These are phyloP conservation scores for Pichia cactophila DNA, from an alignment of 1,139 yeast species.

Conservation along the genomic window DNA sequence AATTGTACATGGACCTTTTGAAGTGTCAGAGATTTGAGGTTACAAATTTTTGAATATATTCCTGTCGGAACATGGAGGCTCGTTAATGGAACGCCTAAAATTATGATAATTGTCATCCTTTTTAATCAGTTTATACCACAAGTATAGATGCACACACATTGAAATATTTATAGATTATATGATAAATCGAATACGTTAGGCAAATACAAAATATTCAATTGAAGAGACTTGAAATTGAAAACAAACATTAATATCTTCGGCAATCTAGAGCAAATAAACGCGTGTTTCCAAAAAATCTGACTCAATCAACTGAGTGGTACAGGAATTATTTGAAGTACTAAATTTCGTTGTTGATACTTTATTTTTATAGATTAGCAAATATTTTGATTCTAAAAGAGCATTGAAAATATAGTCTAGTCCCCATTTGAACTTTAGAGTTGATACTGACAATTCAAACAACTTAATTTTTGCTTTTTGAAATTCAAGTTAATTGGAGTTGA, in stretches of 20 bases:
- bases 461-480: not conserved
- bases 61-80: too few relatives aligned
- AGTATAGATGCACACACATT: not conserved
- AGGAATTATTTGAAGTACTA: not conserved
- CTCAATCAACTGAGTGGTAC: not conserved
- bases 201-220: not conserved
- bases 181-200: not conserved
- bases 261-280: constrained; percentile 6
- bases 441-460: not conserved
- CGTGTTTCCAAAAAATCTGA: not conserved
- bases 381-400: not conserved
- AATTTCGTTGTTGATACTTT: not conserved
- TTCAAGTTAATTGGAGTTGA: constrained; percentile 3
- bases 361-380: not conserved
- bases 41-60: too few relatives aligned
- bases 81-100: too few relatives aligned
- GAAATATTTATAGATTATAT: not conserved
- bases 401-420: too few relatives aligned
- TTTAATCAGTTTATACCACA: too few relatives aligned
- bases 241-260: constrained; percentile 4
- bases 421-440: not conserved
- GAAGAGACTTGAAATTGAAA: not conserved
- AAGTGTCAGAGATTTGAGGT: too few relatives aligned
- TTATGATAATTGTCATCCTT: too few relatives aligned
- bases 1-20: too few relatives aligned